phyloP scores from a whole-genome alignment of 352 stramenopile species.

The Pythium brachiatum region DNA sequence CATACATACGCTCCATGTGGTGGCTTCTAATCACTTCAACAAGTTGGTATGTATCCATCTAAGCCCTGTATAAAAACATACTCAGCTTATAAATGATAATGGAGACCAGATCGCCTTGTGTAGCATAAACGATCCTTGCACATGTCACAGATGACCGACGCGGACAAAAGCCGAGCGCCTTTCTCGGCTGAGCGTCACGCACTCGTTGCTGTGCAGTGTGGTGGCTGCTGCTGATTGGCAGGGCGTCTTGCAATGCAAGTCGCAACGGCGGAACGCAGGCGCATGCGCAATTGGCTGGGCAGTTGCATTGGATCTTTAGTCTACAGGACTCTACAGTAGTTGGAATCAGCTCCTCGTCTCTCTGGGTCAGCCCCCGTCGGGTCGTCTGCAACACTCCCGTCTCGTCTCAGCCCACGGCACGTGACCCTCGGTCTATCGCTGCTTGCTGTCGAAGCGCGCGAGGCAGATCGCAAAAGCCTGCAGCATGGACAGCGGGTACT shows the following conservation, averaged over 20 bases:
- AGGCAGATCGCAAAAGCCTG: conserved; percentile 92
- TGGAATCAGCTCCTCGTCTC: neutral
- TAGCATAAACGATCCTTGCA: neutral
- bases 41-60: neutral
- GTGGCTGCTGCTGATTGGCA: neutral
- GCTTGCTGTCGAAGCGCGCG: conserved; percentile 90
- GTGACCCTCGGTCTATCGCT: conserved; percentile 37
- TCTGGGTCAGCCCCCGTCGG: no score
- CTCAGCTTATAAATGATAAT: neutral
- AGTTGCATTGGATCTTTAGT: neutral
- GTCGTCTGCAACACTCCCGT: no score
- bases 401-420: neutral
- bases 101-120: neutral
- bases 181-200: neutral
- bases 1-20: neutral
- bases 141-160: conserved; percentile 1
- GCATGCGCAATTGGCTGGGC: neutral
- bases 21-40: neutral
- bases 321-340: no score
- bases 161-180: no score
- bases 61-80: neutral
- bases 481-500: conserved; percentile 90
- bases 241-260: neutral
- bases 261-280: neutral
- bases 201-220: neutral